Evolutionary conservation across 306 rosid genomes (phyloP).

Genomic region (Quercus aquifolioides): DNA sequence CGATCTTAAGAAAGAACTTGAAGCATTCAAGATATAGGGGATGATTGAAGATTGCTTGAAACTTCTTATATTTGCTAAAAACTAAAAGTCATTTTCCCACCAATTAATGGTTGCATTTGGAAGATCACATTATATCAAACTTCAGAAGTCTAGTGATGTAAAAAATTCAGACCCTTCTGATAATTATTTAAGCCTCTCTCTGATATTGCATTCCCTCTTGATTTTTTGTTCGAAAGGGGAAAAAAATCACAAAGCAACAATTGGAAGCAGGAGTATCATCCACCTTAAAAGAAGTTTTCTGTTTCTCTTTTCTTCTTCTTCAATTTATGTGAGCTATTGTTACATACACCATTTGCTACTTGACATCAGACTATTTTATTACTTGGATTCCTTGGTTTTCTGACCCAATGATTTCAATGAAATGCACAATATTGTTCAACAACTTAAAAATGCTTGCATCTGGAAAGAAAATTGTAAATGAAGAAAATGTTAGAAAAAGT

Average conservation of each 20-base stretch:
- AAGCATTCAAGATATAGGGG: not conserved
- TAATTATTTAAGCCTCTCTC: not conserved
- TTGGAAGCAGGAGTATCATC: not conserved
- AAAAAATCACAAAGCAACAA: not conserved
- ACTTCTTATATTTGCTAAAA: not conserved
- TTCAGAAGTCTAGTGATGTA: not conserved
- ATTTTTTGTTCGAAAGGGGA: not conserved
- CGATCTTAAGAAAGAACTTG: not conserved
- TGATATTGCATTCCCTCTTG: not conserved
- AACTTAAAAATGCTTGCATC: not conserved
- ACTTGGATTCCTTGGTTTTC: not conserved
- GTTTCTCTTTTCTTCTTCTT: not conserved
- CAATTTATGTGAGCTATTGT: not conserved
- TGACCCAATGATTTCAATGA: not conserved
- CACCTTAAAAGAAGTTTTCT: not conserved
- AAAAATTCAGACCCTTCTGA: not conserved
- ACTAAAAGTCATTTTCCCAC: not conserved
- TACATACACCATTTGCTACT: not conserved
- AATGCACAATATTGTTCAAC: not conserved
- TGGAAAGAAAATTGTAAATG: no score
- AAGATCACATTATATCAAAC: not conserved
- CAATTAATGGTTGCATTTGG: not conserved
- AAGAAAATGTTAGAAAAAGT: not conserved
- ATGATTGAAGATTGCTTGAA: not conserved
- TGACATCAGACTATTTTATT: not conserved